Conservation (phyloP, 2,329 filamentous ascomycete species). For the Verticillium nonalfalfae region DNA sequence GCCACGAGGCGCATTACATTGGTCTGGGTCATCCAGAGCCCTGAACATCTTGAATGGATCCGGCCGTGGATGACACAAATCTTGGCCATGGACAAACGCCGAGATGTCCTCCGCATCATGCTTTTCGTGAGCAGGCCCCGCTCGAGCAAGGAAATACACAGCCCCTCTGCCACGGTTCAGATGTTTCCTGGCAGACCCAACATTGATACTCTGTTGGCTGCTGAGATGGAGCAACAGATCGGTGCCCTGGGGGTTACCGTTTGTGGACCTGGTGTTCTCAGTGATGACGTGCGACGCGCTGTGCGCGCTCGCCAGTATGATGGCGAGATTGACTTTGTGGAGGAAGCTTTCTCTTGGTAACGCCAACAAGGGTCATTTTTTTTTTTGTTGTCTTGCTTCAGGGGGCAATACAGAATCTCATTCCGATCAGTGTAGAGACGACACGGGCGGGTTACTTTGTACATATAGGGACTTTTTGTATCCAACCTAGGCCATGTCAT, state of each 20-base stretch:
- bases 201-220: slow-evolving; percentile 63
- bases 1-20: slow-evolving; percentile 67
- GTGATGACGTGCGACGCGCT: slow-evolving; percentile 66
- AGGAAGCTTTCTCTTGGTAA: slow-evolving; percentile 67
- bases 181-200: slow-evolving; percentile 80
- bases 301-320: slow-evolving; percentile 58
- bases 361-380: not conserved
- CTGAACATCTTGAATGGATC: slow-evolving; percentile 79
- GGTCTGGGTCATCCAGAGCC: slow-evolving; percentile 73
- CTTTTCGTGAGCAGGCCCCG: slow-evolving; percentile 71
- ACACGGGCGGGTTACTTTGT: not conserved
- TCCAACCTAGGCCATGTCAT: not conserved
- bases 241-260: slow-evolving; percentile 69
- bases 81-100: slow-evolving; percentile 65
- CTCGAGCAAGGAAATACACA: slow-evolving; percentile 75
- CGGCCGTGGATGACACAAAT: slow-evolving; percentile 79
- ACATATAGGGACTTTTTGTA: not conserved
- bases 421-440: not conserved
- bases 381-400: not conserved
- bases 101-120: slow-evolving; percentile 69
- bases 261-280: slow-evolving; percentile 67
- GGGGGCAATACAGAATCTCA: not conserved
- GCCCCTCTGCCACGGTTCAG: slow-evolving; percentile 69
- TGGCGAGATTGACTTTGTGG: slow-evolving; percentile 69
- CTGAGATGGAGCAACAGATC: slow-evolving; percentile 68